Conservation (phyloP, 2,329 filamentous ascomycete genomes). For the Bretziella fagacearum region DNA sequence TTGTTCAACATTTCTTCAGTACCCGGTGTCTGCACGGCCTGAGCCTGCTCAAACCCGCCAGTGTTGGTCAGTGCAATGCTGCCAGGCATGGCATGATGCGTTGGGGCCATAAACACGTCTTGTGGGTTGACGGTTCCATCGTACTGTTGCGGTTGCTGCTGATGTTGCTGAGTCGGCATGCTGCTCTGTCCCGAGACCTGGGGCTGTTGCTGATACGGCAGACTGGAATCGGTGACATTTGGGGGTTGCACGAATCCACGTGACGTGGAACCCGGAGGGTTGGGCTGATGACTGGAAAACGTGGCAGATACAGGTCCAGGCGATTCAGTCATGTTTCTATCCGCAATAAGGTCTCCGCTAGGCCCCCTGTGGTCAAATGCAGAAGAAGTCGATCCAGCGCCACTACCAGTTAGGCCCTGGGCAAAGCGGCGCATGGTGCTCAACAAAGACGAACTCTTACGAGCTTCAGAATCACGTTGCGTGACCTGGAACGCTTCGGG, state of each 20-base stretch:
- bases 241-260: constrained; percentile 2
- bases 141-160: neutral
- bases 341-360: constrained; percentile 2
- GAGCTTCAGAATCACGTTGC: constrained; percentile 1
- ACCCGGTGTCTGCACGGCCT: neutral
- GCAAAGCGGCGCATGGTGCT: constrained; percentile 8
- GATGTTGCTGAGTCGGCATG: neutral
- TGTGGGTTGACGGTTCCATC: constrained; percentile 5
- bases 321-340: constrained; percentile 13
- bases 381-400: neutral
- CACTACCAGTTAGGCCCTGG: constrained; percentile 8
- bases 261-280: too few species aligned
- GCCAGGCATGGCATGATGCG: neutral
- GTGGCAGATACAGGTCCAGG: neutral
- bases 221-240: neutral
- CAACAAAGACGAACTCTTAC: constrained; percentile 5
- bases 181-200: neutral
- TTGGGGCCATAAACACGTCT: neutral
- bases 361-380: neutral
- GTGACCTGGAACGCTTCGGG: constrained; percentile 6
- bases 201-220: neutral
- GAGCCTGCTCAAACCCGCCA: neutral
- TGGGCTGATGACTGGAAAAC: neutral
- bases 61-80: neutral
- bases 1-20: neutral